Evolutionary conservation across 495 filamentous ascomycete species (phyloP).

Genomic region (Hyaloscypha finlandica): DNA sequence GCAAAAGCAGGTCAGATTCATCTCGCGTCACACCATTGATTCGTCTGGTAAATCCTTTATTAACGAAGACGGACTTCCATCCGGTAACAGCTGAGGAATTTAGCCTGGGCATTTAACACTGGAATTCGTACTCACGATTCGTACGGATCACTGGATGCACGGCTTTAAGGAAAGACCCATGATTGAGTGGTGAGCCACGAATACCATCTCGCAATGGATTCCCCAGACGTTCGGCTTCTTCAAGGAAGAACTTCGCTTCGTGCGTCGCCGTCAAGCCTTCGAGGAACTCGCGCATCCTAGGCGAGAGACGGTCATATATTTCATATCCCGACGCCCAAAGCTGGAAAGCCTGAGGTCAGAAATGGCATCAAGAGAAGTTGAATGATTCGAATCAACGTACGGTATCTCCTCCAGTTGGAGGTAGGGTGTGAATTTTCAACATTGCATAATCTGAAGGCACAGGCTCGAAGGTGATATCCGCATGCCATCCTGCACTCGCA

Average conservation of each 20-base stretch:
- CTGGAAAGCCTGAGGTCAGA: slow-evolving; percentile 41
- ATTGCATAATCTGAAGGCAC: slow-evolving; percentile 66
- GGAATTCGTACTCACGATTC: slow-evolving; percentile 46
- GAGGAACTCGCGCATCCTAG: slow-evolving; percentile 62
- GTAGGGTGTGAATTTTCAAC: slow-evolving; percentile 52
- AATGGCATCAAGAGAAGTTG: slow-evolving; percentile 57
- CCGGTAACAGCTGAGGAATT: slow-evolving; percentile 52
- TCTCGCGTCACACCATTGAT: slow-evolving; percentile 65
- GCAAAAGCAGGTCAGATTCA: slow-evolving; percentile 60
- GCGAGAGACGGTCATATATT: slow-evolving; percentile 72
- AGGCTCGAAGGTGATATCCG: slow-evolving; percentile 30
- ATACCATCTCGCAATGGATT: slow-evolving; percentile 54
- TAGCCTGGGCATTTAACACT: neutral
- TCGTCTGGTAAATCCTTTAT: slow-evolving; percentile 13
- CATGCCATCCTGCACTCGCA: neutral
- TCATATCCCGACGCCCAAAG: slow-evolving; percentile 83
- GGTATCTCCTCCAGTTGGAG: slow-evolving; percentile 66
- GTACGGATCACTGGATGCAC: slow-evolving; percentile 73
- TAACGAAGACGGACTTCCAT: slow-evolving; percentile 55
- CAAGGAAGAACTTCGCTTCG: slow-evolving; percentile 61
- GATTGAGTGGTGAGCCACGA: slow-evolving; percentile 68
- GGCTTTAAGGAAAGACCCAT: slow-evolving; percentile 50
- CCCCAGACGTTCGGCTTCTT: slow-evolving; percentile 52
- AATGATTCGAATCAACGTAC: neutral
- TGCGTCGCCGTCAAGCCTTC: slow-evolving; percentile 65